Evolutionary conservation across 768 basidiomycete genomes (phyloP).

Genomic region (Termitomyces sp.): DNA sequence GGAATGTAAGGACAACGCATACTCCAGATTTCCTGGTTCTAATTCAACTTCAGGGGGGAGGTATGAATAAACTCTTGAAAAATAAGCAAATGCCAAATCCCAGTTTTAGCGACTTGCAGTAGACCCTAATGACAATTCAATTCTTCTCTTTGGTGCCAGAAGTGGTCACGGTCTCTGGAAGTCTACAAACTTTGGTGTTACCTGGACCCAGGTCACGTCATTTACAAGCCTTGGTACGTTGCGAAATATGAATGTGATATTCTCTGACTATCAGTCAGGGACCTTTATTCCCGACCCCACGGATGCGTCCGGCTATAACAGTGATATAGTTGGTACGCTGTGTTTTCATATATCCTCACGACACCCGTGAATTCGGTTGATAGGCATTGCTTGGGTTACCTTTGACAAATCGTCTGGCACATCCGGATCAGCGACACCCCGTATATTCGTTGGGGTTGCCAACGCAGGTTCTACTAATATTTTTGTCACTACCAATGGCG

Average conservation of each 20-base stretch:
- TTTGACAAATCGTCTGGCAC: conserved; percentile 56
- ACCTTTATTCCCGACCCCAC: conserved; percentile 48
- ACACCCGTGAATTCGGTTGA: neutral
- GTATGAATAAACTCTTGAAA: conserved; percentile 19
- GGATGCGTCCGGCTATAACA: conserved; percentile 41
- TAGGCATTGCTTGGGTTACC: conserved; percentile 57
- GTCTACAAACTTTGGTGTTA: conserved; percentile 51
- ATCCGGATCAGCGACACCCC: conserved; percentile 46
- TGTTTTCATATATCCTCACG: neutral
- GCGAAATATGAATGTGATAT: neutral
- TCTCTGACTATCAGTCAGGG: conserved; percentile 23
- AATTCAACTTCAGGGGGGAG: conserved; percentile 36
- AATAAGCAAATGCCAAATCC: neutral
- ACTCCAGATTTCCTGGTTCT: neutral
- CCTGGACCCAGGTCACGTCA: conserved; percentile 54
- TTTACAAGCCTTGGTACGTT: conserved; percentile 52
- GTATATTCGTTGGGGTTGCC: conserved; percentile 67
- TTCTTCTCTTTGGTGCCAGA: conserved; percentile 60
- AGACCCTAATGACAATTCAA: conserved; percentile 57
- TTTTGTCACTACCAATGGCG: conserved; percentile 52
- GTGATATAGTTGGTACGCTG: conserved; percentile 29
- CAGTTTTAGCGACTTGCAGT: conserved; percentile 46
- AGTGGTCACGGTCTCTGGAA: conserved; percentile 66
- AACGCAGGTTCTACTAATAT: conserved; percentile 49
- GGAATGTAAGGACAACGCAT: conserved; percentile 38